These are phyloP conservation scores for Gremmenia infestans DNA, from an alignment of 2,329 filamentous ascomycete genomes.

Conservation along the genomic window DNA sequence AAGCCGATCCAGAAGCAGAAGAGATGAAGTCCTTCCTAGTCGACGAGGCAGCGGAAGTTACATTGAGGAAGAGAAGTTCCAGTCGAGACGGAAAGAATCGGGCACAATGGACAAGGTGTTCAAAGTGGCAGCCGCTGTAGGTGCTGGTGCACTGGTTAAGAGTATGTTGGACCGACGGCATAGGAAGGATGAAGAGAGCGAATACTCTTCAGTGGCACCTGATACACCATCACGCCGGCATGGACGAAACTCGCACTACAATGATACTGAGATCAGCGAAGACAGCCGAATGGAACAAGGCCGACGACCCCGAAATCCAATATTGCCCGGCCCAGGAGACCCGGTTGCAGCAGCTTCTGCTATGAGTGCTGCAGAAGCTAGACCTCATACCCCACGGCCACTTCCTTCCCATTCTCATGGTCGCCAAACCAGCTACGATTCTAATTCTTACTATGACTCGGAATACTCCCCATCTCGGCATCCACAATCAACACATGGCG, in stretches of 20 bases:
- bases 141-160: conserved; percentile 57
- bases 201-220: conserved; percentile 58
- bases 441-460: conserved; percentile 57
- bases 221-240: conserved; percentile 52
- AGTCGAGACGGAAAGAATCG: conserved; percentile 32
- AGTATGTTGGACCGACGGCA: conserved; percentile 52
- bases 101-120: conserved; percentile 59
- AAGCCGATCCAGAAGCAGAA: conserved; percentile 17
- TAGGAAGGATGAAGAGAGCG: conserved; percentile 47
- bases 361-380: conserved; percentile 42
- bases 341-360: conserved; percentile 42
- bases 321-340: conserved; percentile 43
- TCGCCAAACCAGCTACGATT: conserved; percentile 43
- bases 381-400: conserved; percentile 32
- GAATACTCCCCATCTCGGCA: conserved; percentile 54
- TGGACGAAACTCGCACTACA: conserved; percentile 29
- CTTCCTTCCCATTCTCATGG: conserved; percentile 45
- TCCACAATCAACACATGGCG: conserved; percentile 40
- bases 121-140: conserved; percentile 55
- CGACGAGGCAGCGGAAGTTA: conserved; percentile 46
- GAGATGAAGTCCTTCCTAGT: conserved; percentile 12
- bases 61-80: conserved; percentile 57
- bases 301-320: conserved; percentile 34
- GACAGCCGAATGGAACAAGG: conserved; percentile 27
- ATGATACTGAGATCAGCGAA: conserved; percentile 44